These are phyloP conservation scores for Sarocladium kiliense DNA, from an alignment of 2,329 filamentous ascomycete genomes.

Conservation along the genomic window DNA sequence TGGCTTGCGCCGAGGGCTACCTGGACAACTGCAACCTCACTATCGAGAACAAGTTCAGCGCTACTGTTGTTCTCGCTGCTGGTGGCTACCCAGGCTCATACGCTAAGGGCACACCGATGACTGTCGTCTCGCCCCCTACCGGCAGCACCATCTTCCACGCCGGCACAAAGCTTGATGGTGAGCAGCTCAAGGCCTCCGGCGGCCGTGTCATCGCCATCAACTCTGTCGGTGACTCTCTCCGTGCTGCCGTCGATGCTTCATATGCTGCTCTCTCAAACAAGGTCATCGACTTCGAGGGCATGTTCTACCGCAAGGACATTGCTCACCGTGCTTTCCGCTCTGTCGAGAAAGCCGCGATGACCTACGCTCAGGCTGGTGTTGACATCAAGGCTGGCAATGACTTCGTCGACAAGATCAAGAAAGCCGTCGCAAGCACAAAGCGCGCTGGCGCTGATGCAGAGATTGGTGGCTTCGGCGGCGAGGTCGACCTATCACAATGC, in stretches of 20 bases:
- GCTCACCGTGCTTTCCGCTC: conserved; percentile 63
- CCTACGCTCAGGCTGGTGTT: conserved; percentile 89
- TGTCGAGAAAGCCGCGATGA: conserved; percentile 53
- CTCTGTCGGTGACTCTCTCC: conserved; percentile 65
- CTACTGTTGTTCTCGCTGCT: conserved; percentile 90
- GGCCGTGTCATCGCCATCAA: conserved; percentile 94
- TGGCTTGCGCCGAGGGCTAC: conserved; percentile 73
- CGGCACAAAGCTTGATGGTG: conserved; percentile 65
- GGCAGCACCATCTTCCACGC: conserved; percentile 83
- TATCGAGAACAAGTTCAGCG: conserved; percentile 66
- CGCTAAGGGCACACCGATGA: conserved; percentile 66
- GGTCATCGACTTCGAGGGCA: conserved; percentile 73
- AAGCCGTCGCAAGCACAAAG: conserved; percentile 77
- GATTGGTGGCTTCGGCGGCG: conserved; percentile 91
- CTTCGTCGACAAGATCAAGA: conserved; percentile 88
- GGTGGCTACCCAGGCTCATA: conserved; percentile 88
- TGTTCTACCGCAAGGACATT: conserved; percentile 92
- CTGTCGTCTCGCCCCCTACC: conserved; percentile 37
- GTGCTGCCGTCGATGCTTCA: conserved; percentile 80
- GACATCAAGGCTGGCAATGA: conserved; percentile 92
- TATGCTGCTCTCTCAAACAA: conserved; percentile 71
- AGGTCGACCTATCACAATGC: conserved; percentile 55
- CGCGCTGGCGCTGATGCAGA: conserved; percentile 85
- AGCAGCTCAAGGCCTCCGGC: conserved; percentile 68
- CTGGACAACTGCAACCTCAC: conserved; percentile 66